Percentiles rank a stretch among this genome's conserved stretches.
phyloP scores from a whole-genome alignment of 208 protist genomes.

The Tritrichomonas foetus region DNA sequence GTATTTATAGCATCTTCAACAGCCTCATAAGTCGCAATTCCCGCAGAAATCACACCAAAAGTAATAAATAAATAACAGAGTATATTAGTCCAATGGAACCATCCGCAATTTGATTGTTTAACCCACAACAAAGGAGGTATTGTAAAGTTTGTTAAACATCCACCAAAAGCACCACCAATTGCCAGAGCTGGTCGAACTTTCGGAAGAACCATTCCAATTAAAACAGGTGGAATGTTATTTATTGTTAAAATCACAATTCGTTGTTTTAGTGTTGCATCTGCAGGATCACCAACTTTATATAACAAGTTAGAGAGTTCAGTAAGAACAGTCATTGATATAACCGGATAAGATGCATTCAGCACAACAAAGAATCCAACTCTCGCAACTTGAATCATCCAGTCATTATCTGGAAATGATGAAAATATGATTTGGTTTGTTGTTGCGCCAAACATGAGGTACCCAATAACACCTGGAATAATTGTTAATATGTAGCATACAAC shows the following conservation, averaged over 20 bases:
- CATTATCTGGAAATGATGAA: not conserved
- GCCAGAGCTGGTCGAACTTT: not conserved
- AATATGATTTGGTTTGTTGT: not conserved
- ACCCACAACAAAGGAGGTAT: not conserved
- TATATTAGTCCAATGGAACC: not conserved
- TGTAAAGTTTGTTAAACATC: not conserved
- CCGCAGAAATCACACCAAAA: not conserved
- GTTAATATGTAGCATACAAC: not conserved
- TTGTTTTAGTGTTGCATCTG: not conserved
- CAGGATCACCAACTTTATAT: not conserved
- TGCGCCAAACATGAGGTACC: not conserved
- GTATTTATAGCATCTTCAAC: not conserved
- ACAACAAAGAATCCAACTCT: not conserved
- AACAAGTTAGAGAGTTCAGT: not conserved
- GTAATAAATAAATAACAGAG: too few relatives aligned
- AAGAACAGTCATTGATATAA: not conserved
- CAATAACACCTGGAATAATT: not conserved
- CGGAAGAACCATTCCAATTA: not conserved
- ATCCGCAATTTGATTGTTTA: not conserved
- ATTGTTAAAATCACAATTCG: not conserved
- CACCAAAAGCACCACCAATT: conserved; percentile 2
- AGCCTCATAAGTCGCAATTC: not conserved
- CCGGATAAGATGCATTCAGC: not conserved
- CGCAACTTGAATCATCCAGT: not conserved
- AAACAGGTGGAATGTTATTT: not conserved